Conservation (phyloP, 441 rosid species). For the Gossypium schwendimanii region DNA sequence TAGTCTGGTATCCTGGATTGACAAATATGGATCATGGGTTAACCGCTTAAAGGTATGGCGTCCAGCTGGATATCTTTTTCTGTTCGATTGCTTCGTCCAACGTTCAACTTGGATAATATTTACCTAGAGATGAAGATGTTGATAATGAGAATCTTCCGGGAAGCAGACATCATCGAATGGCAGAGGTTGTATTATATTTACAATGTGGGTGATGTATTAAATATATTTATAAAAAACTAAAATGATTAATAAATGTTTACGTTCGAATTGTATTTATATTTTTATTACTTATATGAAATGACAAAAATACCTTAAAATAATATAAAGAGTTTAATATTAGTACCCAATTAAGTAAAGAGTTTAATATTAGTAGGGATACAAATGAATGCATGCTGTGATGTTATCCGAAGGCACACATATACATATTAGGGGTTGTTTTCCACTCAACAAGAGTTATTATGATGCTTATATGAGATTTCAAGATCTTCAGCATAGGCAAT, state of each 20-base stretch:
- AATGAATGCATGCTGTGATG: not conserved
- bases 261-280: no score
- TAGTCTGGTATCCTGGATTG: not conserved
- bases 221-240: no score
- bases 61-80: no score
- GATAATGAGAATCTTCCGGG: not conserved
- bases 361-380: no score
- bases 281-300: no score
- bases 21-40: not conserved
- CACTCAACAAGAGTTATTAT: not conserved
- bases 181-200: not conserved
- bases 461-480: not conserved
- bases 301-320: no score
- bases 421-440: not conserved
- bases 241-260: no score
- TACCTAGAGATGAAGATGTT: not conserved
- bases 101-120: not conserved
- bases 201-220: no score
- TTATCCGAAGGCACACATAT: not conserved
- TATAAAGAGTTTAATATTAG: no score
- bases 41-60: not conserved
- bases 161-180: not conserved
- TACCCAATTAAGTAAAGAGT: no score
- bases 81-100: no score
- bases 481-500: not conserved